Evolutionary conservation across 768 basidiomycete genomes (phyloP).

Genomic region (Lactifluus subvellereus): DNA sequence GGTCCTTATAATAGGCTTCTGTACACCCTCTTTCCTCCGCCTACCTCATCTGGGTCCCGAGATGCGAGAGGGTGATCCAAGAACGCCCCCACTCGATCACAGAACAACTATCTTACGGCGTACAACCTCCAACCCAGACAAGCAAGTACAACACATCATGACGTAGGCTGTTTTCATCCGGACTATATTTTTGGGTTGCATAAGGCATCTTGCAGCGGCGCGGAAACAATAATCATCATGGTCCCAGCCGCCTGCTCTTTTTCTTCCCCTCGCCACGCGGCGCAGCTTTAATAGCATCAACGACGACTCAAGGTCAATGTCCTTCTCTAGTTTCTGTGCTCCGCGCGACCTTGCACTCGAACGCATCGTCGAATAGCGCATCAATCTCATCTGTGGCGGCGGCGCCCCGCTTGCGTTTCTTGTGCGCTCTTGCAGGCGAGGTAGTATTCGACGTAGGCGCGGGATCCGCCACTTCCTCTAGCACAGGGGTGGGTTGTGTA

Average conservation of each 20-base stretch:
- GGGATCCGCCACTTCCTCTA: background rate
- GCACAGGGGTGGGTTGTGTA: background rate
- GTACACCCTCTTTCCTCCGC: no score
- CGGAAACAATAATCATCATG: background rate
- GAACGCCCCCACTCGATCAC: no score
- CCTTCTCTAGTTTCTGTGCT: slow-evolving; percentile 33
- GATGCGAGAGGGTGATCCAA: no score
- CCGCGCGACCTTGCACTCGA: slow-evolving; percentile 57
- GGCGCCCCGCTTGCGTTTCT: slow-evolving; percentile 45
- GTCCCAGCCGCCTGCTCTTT: slow-evolving; percentile 30
- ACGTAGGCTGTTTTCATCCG: no score
- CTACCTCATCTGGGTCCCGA: no score
- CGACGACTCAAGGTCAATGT: slow-evolving; percentile 41
- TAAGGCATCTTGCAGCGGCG: background rate
- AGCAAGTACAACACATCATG: no score
- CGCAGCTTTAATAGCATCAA: slow-evolving; percentile 55
- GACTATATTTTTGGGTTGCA: background rate
- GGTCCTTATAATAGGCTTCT: no score
- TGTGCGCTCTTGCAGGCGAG: slow-evolving; percentile 16
- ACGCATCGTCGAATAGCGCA: slow-evolving; percentile 51
- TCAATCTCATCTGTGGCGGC: slow-evolving; percentile 68
- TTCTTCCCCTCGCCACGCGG: slow-evolving; percentile 42
- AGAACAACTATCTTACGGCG: no score
- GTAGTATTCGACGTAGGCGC: background rate
- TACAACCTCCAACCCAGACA: no score